Conservation (phyloP, 2,329 filamentous ascomycete species). For the Neurospora sp. region DNA sequence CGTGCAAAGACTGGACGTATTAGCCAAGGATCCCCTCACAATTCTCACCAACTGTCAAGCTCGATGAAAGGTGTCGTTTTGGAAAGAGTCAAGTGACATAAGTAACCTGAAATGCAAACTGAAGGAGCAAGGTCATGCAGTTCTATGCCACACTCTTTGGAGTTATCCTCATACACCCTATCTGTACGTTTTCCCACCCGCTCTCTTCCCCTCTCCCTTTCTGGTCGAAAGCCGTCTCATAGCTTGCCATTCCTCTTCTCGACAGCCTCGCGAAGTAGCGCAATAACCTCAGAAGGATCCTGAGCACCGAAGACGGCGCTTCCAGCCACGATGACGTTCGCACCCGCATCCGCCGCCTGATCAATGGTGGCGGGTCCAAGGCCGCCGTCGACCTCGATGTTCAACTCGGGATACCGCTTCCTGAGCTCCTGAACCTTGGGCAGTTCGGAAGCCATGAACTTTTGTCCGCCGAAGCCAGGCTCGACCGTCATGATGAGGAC, state of each 20-base stretch:
- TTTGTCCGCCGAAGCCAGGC: slow-evolving; percentile 94
- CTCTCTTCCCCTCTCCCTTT: neutral
- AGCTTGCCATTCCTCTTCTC: slow-evolving; percentile 44
- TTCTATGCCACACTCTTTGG: neutral
- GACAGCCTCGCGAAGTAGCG: slow-evolving; percentile 68
- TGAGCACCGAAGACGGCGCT: slow-evolving; percentile 91
- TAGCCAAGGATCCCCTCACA: no score
- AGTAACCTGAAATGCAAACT: no score
- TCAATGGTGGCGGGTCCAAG: slow-evolving; percentile 83
- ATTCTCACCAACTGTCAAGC: no score
- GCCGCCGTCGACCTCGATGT: slow-evolving; percentile 93
- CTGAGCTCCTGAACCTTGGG: slow-evolving; percentile 85
- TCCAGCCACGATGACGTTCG: slow-evolving; percentile 95
- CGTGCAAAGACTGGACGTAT: no score
- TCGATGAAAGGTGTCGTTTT: no score
- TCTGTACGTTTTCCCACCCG: neutral
- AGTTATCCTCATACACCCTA: neutral
- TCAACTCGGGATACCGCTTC: slow-evolving; percentile 75
- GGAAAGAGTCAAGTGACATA: no score
- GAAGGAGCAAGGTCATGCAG: no score
- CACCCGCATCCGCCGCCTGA: slow-evolving; percentile 86
- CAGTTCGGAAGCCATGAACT: slow-evolving; percentile 94
- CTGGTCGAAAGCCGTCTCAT: slow-evolving; percentile 12
- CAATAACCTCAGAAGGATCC: slow-evolving; percentile 79
- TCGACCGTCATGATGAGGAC: slow-evolving; percentile 97